Evolutionary conservation across 208 protist genomes (phyloP).

Genomic region (Leptomonas pyrrhocoris): DNA sequence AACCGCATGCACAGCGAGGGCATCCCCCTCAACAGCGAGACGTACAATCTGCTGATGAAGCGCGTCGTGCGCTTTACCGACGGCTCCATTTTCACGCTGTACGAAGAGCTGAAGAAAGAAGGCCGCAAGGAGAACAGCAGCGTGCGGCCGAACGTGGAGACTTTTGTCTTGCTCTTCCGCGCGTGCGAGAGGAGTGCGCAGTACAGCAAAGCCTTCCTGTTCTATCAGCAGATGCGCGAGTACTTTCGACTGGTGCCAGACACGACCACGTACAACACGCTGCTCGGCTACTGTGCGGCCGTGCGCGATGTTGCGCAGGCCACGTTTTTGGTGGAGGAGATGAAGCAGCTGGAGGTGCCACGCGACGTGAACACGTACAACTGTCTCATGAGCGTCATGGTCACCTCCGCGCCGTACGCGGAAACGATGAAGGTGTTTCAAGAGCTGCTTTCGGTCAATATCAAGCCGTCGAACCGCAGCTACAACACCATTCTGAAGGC

Average conservation of each 20-base stretch:
- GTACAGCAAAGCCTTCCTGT: conserved; percentile 81
- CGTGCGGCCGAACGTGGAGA: conserved; percentile 78
- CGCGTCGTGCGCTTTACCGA: conserved; percentile 79
- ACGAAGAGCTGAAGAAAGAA: conserved; percentile 86
- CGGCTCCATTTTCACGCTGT: conserved; percentile 79
- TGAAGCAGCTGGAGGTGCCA: conserved; percentile 71
- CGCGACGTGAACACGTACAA: conserved; percentile 92
- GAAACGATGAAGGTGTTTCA: conserved; percentile 83
- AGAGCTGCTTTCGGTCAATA: conserved; percentile 56
- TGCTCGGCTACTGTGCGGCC: conserved; percentile 90
- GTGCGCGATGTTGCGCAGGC: conserved; percentile 88
- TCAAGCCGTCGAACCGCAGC: conserved; percentile 75
- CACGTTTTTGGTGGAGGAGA: conserved; percentile 88
- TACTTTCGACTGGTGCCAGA: conserved; percentile 79
- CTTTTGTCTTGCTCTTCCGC: conserved; percentile 84
- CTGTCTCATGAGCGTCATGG: conserved; percentile 89
- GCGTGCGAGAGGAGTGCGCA: conserved; percentile 85
- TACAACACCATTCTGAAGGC: conserved; percentile 91
- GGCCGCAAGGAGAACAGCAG: conserved; percentile 60
- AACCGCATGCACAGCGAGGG: conserved; percentile 84
- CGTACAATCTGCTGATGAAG: conserved; percentile 92
- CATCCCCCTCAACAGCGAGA: conserved; percentile 87
- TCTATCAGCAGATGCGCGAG: conserved; percentile 88
- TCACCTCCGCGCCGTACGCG: conserved; percentile 79
- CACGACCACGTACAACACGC: conserved; percentile 83